phyloP scores from a whole-genome alignment of 1,284 basidiomycete genomes.

The Heimioporus retisporus region DNA sequence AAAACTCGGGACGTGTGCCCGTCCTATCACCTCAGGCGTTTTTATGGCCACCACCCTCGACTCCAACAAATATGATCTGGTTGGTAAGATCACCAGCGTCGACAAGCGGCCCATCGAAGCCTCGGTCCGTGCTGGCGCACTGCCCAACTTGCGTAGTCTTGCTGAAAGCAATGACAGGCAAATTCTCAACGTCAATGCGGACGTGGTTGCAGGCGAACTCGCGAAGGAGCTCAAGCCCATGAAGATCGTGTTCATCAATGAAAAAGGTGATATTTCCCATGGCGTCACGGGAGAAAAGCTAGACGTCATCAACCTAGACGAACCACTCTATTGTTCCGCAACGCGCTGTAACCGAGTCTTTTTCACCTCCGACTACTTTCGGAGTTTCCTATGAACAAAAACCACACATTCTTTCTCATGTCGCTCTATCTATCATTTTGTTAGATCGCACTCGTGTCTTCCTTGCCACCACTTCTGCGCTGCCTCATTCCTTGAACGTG shows the following conservation, averaged over 20 bases:
- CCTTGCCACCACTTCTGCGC: too few relatives aligned
- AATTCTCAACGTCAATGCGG: slow-evolving; percentile 97
- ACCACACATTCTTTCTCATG: too few relatives aligned
- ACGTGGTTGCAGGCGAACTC: slow-evolving; percentile 96
- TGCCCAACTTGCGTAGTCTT: slow-evolving; percentile 93
- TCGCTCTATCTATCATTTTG: too few relatives aligned
- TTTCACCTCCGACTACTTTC: too few relatives aligned
- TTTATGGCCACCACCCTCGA: slow-evolving; percentile 97
- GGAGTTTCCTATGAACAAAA: too few relatives aligned
- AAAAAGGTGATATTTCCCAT: slow-evolving; percentile 98
- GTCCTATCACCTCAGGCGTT: slow-evolving; percentile 96
- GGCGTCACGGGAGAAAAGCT: slow-evolving; percentile 96
- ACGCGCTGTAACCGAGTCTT: too few relatives aligned
- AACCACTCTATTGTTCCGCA: too few relatives aligned
- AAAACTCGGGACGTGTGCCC: slow-evolving; percentile 92
- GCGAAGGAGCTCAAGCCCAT: slow-evolving; percentile 98
- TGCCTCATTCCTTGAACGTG: too few relatives aligned
- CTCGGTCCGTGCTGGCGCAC: slow-evolving; percentile 92
- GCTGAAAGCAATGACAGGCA: slow-evolving; percentile 95
- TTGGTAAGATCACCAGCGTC: slow-evolving; percentile 92
- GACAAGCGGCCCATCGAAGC: slow-evolving; percentile 97
- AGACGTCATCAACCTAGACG: slow-evolving; percentile 97
- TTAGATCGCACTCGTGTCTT: too few relatives aligned
- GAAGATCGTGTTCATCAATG: slow-evolving; percentile 99
- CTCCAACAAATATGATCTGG: slow-evolving; percentile 93